These are phyloP conservation scores for Pythium vanterpoolii DNA, from an alignment of 352 stramenopile species.

Conservation along the genomic window DNA sequence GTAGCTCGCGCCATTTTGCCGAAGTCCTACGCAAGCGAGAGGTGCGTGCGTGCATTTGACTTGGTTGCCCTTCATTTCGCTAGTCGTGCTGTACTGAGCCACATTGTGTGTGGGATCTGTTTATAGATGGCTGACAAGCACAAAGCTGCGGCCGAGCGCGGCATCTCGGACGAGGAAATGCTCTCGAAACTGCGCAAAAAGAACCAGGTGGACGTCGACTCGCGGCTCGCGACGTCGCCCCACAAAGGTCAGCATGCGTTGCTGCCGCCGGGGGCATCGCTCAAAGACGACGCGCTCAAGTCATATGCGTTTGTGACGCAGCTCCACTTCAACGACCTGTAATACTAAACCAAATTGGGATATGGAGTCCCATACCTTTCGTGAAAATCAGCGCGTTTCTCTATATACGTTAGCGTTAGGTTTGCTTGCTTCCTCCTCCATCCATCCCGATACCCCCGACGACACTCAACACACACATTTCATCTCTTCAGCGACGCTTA, in stretches of 20 bases:
- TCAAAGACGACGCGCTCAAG: constrained; percentile 39
- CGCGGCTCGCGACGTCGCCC: constrained; percentile 65
- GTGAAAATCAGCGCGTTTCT: background rate
- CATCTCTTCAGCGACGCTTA: constrained; percentile 28
- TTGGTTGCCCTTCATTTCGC: no score
- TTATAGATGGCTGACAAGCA: constrained; percentile 65
- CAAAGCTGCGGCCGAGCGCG: constrained; percentile 70
- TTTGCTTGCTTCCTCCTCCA: no score
- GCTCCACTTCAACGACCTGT: constrained; percentile 62
- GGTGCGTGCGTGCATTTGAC: constrained; percentile 27
- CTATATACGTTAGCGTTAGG: constrained; percentile 17
- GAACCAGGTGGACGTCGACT: constrained; percentile 63
- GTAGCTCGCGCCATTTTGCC: constrained; percentile 74
- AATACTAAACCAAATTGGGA: background rate
- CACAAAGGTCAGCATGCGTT: constrained; percentile 31
- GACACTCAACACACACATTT: constrained; percentile 1
- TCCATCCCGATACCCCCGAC: no score
- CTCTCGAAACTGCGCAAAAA: constrained; percentile 73
- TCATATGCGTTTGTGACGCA: constrained; percentile 72
- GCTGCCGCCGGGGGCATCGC: constrained; percentile 28
- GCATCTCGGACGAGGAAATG: constrained; percentile 84
- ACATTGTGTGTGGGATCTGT: background rate
- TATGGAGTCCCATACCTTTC: no score
- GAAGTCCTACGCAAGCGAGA: constrained; percentile 83
- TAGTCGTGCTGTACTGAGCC: background rate